Base-by-base conservation (phyloP, 1,139 yeast species). In the Suhomyces yuchorum region DNA sequence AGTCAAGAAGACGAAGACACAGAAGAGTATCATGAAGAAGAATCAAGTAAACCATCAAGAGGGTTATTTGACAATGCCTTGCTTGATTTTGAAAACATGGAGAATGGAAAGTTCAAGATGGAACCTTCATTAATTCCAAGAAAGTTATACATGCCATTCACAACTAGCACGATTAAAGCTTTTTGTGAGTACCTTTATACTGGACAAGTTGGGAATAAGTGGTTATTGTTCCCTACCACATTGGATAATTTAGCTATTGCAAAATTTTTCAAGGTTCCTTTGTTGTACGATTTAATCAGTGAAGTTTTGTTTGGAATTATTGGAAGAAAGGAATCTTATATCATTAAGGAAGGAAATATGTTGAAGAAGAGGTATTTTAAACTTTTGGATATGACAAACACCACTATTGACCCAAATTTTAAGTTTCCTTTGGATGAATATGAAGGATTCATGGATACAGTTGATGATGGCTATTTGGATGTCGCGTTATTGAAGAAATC, bases 151-250 rank as follows among this genome's bases (percentile, higher is more conserved):
- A 62, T 87, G 52, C 93, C 95, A 5, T 85, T 84, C 67, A 65
- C 83, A 2, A 81, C 85, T 1, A 62, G 68, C 1, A 78, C 89
- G 0, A 80, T 86, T 9, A 75, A 74, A 48, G 90, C 89, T 1
- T 80, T 86, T 56, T 73, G 86, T 38, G 93, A 87, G 58, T 87
- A 82, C 62, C 71, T 87, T 51, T 85, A 84, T 58, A 86, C 92
- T 7, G 95, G 93, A 1, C 91, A 86, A 63, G 80, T 87, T 30
- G 90, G 89, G 30, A 82, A 84, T 50, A 84, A 80, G 56, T 86
- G 92, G 92, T 66, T 76, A 12, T 65, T 86, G 32, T 71, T 79
- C 2, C 92, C 92, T 0, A 83, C 87, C 0, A 78, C 87, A 0
- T 71, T 85, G 47, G 91, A 86, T 54, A 74, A 83, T 46, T 70